A percentile compares a stretch with the other conserved stretches of the same genome.
These are phyloP conservation scores for Epichloe aotearoae DNA, from an alignment of 2,329 filamentous ascomycete genomes.

Conservation along the genomic window DNA sequence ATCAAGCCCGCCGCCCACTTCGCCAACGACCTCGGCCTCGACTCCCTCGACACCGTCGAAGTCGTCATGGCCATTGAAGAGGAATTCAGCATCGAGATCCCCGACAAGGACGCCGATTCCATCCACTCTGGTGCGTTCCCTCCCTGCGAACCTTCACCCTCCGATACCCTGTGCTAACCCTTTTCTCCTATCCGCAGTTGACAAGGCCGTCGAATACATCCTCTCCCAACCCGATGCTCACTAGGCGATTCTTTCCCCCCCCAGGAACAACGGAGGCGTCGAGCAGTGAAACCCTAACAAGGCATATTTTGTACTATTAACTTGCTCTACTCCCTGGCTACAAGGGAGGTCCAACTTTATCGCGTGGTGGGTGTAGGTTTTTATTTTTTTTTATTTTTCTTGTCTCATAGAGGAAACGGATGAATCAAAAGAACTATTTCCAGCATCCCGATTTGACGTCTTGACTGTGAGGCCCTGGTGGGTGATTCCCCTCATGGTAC, in stretches of 20 bases:
- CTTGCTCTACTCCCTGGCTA: neutral
- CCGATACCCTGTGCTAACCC: neutral
- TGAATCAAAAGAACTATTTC: neutral
- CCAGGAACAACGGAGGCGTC: too few relatives aligned
- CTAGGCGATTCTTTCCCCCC: conserved; percentile 23
- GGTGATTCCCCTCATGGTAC: too few relatives aligned
- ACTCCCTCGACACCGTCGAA: conserved; percentile 97
- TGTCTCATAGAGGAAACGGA: neutral
- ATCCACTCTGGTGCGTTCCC: conserved; percentile 75
- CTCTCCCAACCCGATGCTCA: conserved; percentile 81
- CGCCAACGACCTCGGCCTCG: conserved; percentile 89
- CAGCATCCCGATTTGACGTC: too few relatives aligned
- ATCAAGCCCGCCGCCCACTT: conserved; percentile 80
- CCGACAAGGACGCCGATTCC: conserved; percentile 88
- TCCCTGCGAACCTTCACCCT: too few relatives aligned
- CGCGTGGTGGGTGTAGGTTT: neutral
- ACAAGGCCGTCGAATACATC: conserved; percentile 93
- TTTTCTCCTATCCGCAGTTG: conserved; percentile 47
- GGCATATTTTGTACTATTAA: conserved; percentile 2
- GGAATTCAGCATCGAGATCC: conserved; percentile 85
- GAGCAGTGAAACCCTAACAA: too few relatives aligned
- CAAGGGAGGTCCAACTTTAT: neutral
- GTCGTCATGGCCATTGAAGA: conserved; percentile 99
- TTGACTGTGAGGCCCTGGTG: too few relatives aligned
- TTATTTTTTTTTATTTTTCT: neutral